Evolutionary conservation across 2,329 filamentous ascomycete genomes (phyloP).

Genomic region (Diaporthe sp.): DNA sequence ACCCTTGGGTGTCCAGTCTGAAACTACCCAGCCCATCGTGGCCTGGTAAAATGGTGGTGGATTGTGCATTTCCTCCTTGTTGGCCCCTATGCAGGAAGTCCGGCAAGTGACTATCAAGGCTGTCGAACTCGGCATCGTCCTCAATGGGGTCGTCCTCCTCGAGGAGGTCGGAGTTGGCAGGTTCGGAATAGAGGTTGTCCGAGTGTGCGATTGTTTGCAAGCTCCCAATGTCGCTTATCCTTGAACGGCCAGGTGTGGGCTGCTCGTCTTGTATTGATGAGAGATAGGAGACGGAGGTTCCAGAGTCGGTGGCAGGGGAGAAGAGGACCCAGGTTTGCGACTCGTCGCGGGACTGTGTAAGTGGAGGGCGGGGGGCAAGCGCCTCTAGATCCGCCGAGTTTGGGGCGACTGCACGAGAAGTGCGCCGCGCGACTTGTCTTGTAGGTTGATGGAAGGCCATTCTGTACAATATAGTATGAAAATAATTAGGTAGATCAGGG

Average conservation of each 20-base stretch:
- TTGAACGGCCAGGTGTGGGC: slow-evolving; percentile 77
- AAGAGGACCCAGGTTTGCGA: slow-evolving; percentile 98
- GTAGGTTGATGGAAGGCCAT: slow-evolving; percentile 76
- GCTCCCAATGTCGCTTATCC: slow-evolving; percentile 85
- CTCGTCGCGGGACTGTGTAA: slow-evolving; percentile 69
- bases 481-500: background rate
- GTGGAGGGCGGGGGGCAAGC: slow-evolving; percentile 46
- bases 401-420: slow-evolving; percentile 54
- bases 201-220: slow-evolving; percentile 78
- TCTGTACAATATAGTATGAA: background rate
- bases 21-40: slow-evolving; percentile 96
- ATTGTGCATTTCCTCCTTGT: slow-evolving; percentile 60
- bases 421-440: slow-evolving; percentile 65
- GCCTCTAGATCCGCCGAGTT: slow-evolving; percentile 56
- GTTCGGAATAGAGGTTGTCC: slow-evolving; percentile 48
- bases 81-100: slow-evolving; percentile 73
- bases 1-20: slow-evolving; percentile 69
- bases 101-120: slow-evolving; percentile 90
- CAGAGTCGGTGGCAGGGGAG: slow-evolving; percentile 76
- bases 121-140: slow-evolving; percentile 88
- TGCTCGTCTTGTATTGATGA: slow-evolving; percentile 78
- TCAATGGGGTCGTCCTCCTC: slow-evolving; percentile 57
- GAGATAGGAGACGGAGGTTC: slow-evolving; percentile 74
- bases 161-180: slow-evolving; percentile 53
- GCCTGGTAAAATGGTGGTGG: slow-evolving; percentile 82